Evolutionary conservation across 768 basidiomycete species (phyloP).

Genomic region (Panellus pusillus): DNA sequence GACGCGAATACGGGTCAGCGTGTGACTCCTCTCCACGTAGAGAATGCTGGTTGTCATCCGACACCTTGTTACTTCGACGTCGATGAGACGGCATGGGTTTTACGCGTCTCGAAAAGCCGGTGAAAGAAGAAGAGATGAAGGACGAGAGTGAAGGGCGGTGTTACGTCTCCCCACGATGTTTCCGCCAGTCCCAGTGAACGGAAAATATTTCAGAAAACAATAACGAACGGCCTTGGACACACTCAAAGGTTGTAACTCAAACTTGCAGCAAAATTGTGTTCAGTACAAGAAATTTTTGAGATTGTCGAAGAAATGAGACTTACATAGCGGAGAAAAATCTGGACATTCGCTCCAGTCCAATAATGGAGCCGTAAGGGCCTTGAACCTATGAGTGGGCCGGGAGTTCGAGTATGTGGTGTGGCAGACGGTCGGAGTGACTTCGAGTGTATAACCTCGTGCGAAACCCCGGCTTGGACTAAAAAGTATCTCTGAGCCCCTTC

Average conservation of each 20-base stretch:
- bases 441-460: conserved; percentile 4
- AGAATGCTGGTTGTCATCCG: conserved; percentile 50
- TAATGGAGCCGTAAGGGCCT: background rate
- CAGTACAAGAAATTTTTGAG: conserved; percentile 16
- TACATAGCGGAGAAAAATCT: conserved; percentile 23
- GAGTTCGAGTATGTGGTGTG: background rate
- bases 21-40: conserved; percentile 52
- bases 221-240: background rate
- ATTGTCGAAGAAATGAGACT: conserved; percentile 25
- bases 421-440: background rate
- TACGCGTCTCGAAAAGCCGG: conserved; percentile 37
- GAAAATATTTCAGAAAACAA: background rate
- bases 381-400: background rate
- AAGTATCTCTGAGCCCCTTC: background rate
- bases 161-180: conserved; percentile 17
- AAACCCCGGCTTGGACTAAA: conserved; percentile 7
- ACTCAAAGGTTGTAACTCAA: conserved; percentile 10
- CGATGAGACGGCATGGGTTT: conserved; percentile 46
- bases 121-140: conserved; percentile 23
- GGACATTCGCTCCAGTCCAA: background rate
- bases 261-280: conserved; percentile 20
- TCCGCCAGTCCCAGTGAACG: conserved; percentile 1
- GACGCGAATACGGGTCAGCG: conserved; percentile 53
- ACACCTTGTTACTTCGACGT: conserved; percentile 51
- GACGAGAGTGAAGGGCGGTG: conserved; percentile 24